phyloP scores from a whole-genome alignment of 1,284 basidiomycete genomes.

The Puccinia polysora region DNA sequence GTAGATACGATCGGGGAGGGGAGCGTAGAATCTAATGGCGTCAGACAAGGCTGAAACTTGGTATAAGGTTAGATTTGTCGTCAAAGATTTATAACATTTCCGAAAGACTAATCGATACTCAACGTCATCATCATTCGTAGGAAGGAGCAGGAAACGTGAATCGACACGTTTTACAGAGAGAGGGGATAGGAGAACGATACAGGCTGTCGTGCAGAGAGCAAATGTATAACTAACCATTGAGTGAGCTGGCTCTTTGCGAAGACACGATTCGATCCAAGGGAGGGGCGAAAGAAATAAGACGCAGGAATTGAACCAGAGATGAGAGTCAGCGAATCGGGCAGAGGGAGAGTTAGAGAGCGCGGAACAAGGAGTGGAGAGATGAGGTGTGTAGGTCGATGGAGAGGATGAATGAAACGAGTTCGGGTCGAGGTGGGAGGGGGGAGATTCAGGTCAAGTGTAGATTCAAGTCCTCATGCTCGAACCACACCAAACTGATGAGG shows the following conservation, averaged over 20 bases:
- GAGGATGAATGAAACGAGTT: background rate
- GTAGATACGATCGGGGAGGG: no score
- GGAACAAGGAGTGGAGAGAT: background rate
- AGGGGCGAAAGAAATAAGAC: no score
- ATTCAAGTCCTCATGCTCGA: slow-evolving; percentile 21
- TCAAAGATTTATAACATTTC: background rate
- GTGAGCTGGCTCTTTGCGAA: no score
- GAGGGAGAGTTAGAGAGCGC: background rate
- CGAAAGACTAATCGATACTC: slow-evolving; percentile 18
- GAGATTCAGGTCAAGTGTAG: slow-evolving; percentile 13
- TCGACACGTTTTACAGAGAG: background rate
- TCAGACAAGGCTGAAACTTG: no score
- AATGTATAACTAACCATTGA: no score
- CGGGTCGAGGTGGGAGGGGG: background rate
- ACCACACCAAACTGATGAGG: background rate
- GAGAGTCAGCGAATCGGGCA: no score
- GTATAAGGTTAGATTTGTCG: no score
- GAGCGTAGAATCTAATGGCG: no score
- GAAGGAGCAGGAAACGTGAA: no score
- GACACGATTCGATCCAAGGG: no score
- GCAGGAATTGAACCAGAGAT: no score
- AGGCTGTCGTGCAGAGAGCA: background rate
- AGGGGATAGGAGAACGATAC: background rate
- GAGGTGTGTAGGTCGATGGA: background rate
- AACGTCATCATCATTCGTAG: background rate